These are phyloP conservation scores for Schizosaccharomyces versatilis DNA, from an alignment of 1,139 yeast genomes.

Conservation along the genomic window DNA sequence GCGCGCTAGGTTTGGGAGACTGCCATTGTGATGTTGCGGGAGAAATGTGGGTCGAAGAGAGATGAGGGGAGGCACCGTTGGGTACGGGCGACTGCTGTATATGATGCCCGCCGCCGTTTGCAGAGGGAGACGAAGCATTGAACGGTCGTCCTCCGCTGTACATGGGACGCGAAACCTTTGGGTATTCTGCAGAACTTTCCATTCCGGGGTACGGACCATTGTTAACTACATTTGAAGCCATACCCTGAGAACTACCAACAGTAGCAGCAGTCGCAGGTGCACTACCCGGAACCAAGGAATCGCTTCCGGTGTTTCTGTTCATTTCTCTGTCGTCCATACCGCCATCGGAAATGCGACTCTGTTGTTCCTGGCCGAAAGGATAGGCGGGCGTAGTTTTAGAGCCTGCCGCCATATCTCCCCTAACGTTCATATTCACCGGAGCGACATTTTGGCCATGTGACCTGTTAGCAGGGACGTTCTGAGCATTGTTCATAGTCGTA, in stretches of 20 bases:
- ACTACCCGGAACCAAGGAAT: too few relatives aligned
- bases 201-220: neutral
- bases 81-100: neutral
- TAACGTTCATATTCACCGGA: too few relatives aligned
- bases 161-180: neutral
- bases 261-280: too few relatives aligned
- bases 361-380: too few relatives aligned
- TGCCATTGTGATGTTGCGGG: neutral
- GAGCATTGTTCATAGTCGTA: too few relatives aligned
- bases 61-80: neutral
- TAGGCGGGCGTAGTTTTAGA: too few relatives aligned
- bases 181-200: neutral
- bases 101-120: neutral
- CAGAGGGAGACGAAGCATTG: neutral
- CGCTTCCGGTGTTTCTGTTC: too few relatives aligned
- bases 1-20: neutral
- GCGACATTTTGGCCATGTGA: too few relatives aligned
- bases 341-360: too few relatives aligned
- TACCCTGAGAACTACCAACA: neutral
- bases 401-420: too few relatives aligned
- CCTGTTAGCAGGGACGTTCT: too few relatives aligned
- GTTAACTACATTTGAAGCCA: neutral
- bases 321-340: too few relatives aligned
- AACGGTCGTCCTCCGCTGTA: neutral
- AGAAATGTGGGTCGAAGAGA: neutral